Evolutionary conservation across 768 basidiomycete genomes (phyloP).

Genomic region (Suillus decipiens): DNA sequence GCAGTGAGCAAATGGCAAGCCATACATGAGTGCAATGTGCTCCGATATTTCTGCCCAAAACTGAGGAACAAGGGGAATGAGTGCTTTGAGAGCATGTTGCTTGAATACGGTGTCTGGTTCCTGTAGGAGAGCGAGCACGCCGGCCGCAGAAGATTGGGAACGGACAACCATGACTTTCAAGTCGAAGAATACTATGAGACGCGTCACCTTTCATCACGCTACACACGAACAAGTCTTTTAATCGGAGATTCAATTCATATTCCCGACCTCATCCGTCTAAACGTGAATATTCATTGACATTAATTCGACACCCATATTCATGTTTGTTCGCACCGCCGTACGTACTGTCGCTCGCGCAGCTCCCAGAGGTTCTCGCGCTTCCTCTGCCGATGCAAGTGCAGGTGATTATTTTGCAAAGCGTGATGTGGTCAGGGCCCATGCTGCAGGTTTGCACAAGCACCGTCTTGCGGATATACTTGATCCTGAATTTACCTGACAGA

Average conservation of each 20-base stretch:
- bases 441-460: slow-evolving; percentile 48
- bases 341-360: slow-evolving; percentile 50
- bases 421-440: slow-evolving; percentile 64
- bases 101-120: slow-evolving; percentile 89
- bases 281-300: slow-evolving; percentile 25
- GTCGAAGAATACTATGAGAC: slow-evolving; percentile 26
- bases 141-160: slow-evolving; percentile 81
- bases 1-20: slow-evolving; percentile 20
- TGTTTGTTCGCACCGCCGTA: slow-evolving; percentile 48
- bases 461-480: slow-evolving; percentile 11
- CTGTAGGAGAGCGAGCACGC: slow-evolving; percentile 87
- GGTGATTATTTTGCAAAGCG: slow-evolving; percentile 53
- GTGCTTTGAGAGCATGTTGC: slow-evolving; percentile 84
- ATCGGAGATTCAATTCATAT: slow-evolving; percentile 28
- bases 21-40: slow-evolving; percentile 86
- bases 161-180: slow-evolving; percentile 59
- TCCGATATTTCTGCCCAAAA: slow-evolving; percentile 99
- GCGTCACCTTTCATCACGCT: slow-evolving; percentile 50
- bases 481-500: slow-evolving; percentile 42
- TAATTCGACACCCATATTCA: slow-evolving; percentile 42
- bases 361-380: slow-evolving; percentile 33
- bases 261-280: slow-evolving; percentile 29
- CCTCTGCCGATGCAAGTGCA: slow-evolving; percentile 42
- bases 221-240: slow-evolving; percentile 23
- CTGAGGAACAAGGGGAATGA: slow-evolving; percentile 83